Evolutionary conservation across 495 filamentous ascomycete genomes (phyloP), one percentile per base, ranked within the genome.

Genomic region (Neurospora terricola): DNA sequence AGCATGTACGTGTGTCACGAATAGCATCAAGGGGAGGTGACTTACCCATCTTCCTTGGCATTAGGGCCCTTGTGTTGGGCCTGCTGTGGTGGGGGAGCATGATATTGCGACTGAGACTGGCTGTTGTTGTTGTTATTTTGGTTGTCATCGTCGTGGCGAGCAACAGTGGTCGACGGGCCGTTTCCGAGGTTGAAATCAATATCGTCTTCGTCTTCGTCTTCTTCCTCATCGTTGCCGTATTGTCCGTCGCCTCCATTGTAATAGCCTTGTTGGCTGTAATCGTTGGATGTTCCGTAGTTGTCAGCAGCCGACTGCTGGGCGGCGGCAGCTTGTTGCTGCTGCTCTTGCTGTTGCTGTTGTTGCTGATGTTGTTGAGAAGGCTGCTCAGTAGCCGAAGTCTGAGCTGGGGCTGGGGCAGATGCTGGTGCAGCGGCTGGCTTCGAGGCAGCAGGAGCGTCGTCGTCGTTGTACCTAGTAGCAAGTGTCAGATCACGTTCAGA

Each of bases 31-130:
- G 73, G 79, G 77, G 80, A 77, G 76, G 69, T 23, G 69, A 94
- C 96, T 97, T 91, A 99, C 96, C 96, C 96, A 81, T 99, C 96
- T 89, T 99, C 96, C 83, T 98, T 98, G 70, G 97, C 94, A 76
- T 93, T 83, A 78, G 92, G 78, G 81, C 90, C 78, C 79, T 83
- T 80, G 36, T 78, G 73, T n/a, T 79, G 73, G 9, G 75, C 38
- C 2, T 74, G 69, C 11, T 75, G 70, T 12, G 72, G 70, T 10
- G 77, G 74, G 0, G 78, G 73, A 2, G 77, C 76, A 62, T 80
- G 80, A 70, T 79, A 82, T 34, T 62, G 54, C 54, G 54, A 62
- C 27, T 8, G 69, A 45, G 2, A 78, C 48, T 12, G 72, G 76
- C 37, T 69, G 74, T 71, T 71, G 36, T 82, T 77, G 18, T 79